These are phyloP conservation scores for Ogataea glucozyma DNA, from an alignment of 805 yeast genomes.

Conservation along the genomic window DNA sequence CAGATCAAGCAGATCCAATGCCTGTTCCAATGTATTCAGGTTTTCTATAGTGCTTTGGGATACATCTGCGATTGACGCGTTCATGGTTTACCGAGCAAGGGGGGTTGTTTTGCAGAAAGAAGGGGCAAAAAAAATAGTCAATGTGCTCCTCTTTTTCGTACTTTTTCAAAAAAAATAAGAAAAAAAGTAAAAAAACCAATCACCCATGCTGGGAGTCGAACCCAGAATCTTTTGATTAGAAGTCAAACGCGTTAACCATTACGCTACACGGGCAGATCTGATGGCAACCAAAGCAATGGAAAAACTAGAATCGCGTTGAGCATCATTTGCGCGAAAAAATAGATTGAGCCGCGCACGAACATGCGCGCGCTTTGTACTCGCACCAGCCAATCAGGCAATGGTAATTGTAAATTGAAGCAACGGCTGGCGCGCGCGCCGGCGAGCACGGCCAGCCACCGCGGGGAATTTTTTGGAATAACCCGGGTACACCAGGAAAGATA, in stretches of 20 bases:
- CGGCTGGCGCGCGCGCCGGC: constrained; percentile 5
- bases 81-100: background rate
- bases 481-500: constrained; percentile 2
- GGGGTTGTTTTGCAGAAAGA: background rate
- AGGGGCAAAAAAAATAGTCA: constrained; percentile 1
- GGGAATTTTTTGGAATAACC: background rate
- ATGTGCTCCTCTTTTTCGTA: background rate
- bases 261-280: constrained; percentile 54
- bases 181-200: constrained; percentile 14
- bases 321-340: constrained; percentile 2
- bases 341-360: constrained; percentile 4
- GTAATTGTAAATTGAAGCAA: constrained; percentile 12
- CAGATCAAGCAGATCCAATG: constrained; percentile 4
- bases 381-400: constrained; percentile 6
- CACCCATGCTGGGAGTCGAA: constrained; percentile 57
- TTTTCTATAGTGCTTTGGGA: constrained; percentile 10
- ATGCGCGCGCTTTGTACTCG: background rate
- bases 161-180: background rate
- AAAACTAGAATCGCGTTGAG: too few relatives aligned
- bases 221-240: constrained; percentile 67
- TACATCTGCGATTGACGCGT: constrained; percentile 3
- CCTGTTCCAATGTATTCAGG: constrained; percentile 14
- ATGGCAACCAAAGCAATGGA: too few relatives aligned
- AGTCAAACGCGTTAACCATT: constrained; percentile 70
- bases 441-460: background rate